phyloP scores from a whole-genome alignment of 2,329 filamentous ascomycete genomes.

The Lasiodiplodia hormozganensis region DNA sequence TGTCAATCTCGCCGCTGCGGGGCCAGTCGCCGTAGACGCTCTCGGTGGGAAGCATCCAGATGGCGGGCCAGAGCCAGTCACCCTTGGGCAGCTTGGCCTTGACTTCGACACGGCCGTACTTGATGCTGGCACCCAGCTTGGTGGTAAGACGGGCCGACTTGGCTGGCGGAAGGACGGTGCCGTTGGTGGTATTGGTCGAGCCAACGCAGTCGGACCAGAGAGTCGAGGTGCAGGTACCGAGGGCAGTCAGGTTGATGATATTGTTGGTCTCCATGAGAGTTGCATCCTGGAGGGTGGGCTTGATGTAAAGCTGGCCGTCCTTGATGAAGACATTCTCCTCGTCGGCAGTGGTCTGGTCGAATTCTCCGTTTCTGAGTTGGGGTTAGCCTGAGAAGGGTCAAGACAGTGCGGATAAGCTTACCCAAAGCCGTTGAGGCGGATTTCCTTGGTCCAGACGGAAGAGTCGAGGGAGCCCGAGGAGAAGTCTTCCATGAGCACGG shows the following conservation, averaged over 20 bases:
- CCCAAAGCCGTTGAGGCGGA: conserved; percentile 52
- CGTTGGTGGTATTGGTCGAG: conserved; percentile 53
- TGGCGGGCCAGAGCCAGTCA: conserved; percentile 56
- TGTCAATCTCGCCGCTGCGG: conserved; percentile 61
- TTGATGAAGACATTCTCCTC: conserved; percentile 59
- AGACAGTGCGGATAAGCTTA: background rate
- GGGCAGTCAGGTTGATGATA: conserved; percentile 52
- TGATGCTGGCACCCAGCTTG: conserved; percentile 53
- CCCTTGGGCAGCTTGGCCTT: conserved; percentile 59
- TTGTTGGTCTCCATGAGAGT: conserved; percentile 33
- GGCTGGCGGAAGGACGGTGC: conserved; percentile 58
- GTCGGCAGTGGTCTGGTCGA: conserved; percentile 63
- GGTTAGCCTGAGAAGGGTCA: background rate
- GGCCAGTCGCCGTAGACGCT: conserved; percentile 55
- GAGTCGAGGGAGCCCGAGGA: conserved; percentile 35
- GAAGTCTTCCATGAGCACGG: conserved; percentile 24
- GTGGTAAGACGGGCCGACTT: conserved; percentile 58
- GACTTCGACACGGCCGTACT: conserved; percentile 61
- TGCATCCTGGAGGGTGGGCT: conserved; percentile 28
- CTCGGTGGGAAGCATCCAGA: conserved; percentile 32
- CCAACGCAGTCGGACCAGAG: conserved; percentile 34
- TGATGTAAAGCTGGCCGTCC: conserved; percentile 40
- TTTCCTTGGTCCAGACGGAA: conserved; percentile 56
- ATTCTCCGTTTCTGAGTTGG: conserved; percentile 49
- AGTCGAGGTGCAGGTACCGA: conserved; percentile 22